Evolutionary conservation across 805 yeast species (phyloP).

Genomic region (Wickerhamiella sorbophila): DNA sequence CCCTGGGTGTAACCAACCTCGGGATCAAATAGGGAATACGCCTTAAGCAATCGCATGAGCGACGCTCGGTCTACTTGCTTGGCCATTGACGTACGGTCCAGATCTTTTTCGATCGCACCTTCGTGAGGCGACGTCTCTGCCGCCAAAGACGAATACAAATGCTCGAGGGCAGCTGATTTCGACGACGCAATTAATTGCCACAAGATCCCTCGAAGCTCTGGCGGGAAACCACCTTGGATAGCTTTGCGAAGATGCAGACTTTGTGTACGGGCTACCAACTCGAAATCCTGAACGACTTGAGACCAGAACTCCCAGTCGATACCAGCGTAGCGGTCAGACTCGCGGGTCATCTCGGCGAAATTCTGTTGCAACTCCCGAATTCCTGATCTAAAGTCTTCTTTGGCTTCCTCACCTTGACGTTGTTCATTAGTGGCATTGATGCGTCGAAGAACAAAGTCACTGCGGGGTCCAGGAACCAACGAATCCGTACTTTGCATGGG

Average conservation of each 20-base stretch:
- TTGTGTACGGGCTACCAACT: slow-evolving; percentile 45
- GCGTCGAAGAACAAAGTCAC: slow-evolving; percentile 16
- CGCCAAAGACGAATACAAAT: slow-evolving; percentile 38
- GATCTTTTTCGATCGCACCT: slow-evolving; percentile 63
- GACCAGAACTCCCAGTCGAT: slow-evolving; percentile 62
- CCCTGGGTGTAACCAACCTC: slow-evolving; percentile 98
- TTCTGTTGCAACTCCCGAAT: slow-evolving; percentile 24
- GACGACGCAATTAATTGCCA: slow-evolving; percentile 86
- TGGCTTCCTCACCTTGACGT: slow-evolving; percentile 26
- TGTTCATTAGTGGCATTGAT: slow-evolving; percentile 15
- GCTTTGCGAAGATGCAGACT: slow-evolving; percentile 46
- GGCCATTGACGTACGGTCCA: slow-evolving; percentile 73
- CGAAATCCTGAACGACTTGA: slow-evolving; percentile 60
- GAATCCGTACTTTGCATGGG: slow-evolving; percentile 1
- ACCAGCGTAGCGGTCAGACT: slow-evolving; percentile 8
- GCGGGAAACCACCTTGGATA: slow-evolving; percentile 67
- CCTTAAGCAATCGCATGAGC: slow-evolving; percentile 61
- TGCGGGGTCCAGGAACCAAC: background rate
- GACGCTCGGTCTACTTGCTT: slow-evolving; percentile 42
- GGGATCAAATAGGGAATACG: slow-evolving; percentile 71
- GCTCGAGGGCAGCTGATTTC: slow-evolving; percentile 48
- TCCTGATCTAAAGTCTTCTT: slow-evolving; percentile 38
- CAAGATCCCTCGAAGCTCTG: slow-evolving; percentile 70
- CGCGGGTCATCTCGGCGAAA: slow-evolving; percentile 17
- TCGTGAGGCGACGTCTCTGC: slow-evolving; percentile 48